phyloP scores from a whole-genome alignment of 345 rosid genomes.

The Syzygium oleosum region DNA sequence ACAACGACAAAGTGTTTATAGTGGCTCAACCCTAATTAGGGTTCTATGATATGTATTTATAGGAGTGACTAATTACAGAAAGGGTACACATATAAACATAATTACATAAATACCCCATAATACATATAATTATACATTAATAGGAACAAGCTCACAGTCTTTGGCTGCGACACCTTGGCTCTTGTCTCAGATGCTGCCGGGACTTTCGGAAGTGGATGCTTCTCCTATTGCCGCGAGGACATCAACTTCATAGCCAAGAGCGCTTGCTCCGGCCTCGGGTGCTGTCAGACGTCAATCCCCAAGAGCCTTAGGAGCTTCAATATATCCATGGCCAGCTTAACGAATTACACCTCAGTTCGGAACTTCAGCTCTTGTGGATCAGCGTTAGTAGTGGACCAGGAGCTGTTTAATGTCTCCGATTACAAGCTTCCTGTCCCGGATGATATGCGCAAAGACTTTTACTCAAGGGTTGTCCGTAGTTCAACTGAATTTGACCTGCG shows the following conservation, averaged over 20 bases:
- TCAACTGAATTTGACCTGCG: background rate
- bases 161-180: background rate
- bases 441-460: background rate
- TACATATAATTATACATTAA: no score
- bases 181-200: rapidly evolving
- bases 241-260: rapidly evolving
- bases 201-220: background rate
- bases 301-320: no score
- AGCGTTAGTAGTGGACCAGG: background rate
- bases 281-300: no score
- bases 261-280: no score
- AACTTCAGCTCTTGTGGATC: background rate
- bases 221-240: background rate
- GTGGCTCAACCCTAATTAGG: no score
- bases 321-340: no score
- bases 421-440: no score
- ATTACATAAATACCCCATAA: no score
- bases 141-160: background rate
- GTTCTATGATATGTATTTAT: no score
- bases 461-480: background rate
- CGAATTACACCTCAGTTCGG: background rate
- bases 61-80: no score
- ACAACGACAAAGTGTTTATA: no score
- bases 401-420: background rate
- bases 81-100: no score